phyloP scores from a whole-genome alignment of 2,329 filamentous ascomycete species.

The Trichocomaceae sp. region DNA sequence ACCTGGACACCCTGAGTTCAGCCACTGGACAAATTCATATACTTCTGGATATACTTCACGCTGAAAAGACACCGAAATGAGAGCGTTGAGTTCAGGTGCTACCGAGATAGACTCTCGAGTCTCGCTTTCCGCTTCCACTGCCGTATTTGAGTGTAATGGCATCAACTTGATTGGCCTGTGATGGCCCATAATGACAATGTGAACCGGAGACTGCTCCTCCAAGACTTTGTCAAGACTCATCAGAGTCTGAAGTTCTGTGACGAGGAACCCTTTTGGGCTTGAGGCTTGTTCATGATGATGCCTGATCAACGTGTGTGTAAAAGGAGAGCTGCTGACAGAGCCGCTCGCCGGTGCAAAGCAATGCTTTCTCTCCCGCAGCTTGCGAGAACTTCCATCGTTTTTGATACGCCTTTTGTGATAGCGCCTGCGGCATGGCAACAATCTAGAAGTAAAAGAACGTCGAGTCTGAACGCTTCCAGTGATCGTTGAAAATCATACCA shows the following conservation, averaged over 20 bases:
- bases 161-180: background rate
- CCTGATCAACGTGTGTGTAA: background rate
- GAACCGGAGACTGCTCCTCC: background rate
- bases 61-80: background rate
- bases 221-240: slow-evolving; percentile 1
- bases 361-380: background rate
- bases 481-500: background rate
- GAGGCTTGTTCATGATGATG: background rate
- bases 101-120: background rate
- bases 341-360: background rate
- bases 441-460: background rate
- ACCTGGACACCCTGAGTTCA: background rate
- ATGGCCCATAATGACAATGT: background rate
- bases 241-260: background rate
- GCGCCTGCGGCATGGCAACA: background rate
- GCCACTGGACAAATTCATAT: background rate
- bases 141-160: background rate
- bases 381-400: background rate
- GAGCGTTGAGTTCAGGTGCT: background rate
- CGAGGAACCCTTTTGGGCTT: background rate
- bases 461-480: background rate
- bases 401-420: background rate
- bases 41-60: background rate
- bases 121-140: background rate
- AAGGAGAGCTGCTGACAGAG: background rate